Evolutionary conservation across 2,329 filamentous ascomycete genomes (phyloP).

Genomic region (Arthrobotrys iridis): DNA sequence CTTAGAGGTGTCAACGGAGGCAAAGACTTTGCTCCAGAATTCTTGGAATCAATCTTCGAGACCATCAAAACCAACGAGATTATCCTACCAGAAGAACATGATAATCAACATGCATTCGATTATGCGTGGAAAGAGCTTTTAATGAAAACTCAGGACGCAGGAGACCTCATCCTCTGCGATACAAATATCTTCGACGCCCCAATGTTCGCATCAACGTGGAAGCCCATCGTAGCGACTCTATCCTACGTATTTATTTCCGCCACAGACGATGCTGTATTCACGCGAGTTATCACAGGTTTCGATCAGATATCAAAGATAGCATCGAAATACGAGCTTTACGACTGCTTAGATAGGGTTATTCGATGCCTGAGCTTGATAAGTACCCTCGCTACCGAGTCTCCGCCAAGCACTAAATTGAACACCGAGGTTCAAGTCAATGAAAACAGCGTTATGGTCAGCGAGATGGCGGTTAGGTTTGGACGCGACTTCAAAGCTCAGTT

Average conservation of each 20-base stretch:
- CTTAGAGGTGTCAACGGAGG: slow-evolving; percentile 88
- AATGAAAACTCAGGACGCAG: slow-evolving; percentile 80
- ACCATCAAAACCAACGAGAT: slow-evolving; percentile 94
- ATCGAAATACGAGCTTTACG: slow-evolving; percentile 80
- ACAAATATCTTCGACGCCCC: slow-evolving; percentile 97
- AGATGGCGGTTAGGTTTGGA: slow-evolving; percentile 94
- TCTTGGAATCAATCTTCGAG: slow-evolving; percentile 85
- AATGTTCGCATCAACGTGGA: slow-evolving; percentile 97
- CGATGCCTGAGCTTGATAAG: slow-evolving; percentile 91
- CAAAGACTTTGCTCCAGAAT: slow-evolving; percentile 83
- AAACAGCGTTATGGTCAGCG: slow-evolving; percentile 97
- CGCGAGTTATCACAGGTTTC: slow-evolving; percentile 90
- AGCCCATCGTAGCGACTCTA: slow-evolving; percentile 89
- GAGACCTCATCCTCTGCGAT: slow-evolving; percentile 75
- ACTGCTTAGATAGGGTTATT: slow-evolving; percentile 91
- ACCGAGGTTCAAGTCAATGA: slow-evolving; percentile 94
- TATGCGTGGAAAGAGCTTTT: slow-evolving; percentile 91
- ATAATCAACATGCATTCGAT: slow-evolving; percentile 58
- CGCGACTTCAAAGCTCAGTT: slow-evolving; percentile 92
- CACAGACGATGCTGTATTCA: slow-evolving; percentile 94
- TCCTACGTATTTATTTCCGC: slow-evolving; percentile 99
- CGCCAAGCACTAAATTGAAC: slow-evolving; percentile 86
- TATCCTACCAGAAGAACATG: slow-evolving; percentile 84
- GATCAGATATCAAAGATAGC: slow-evolving; percentile 96
- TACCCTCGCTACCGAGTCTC: slow-evolving; percentile 78